Conservation (phyloP, 2,329 filamentous ascomycete genomes). For the Clarireedia hainanense region DNA sequence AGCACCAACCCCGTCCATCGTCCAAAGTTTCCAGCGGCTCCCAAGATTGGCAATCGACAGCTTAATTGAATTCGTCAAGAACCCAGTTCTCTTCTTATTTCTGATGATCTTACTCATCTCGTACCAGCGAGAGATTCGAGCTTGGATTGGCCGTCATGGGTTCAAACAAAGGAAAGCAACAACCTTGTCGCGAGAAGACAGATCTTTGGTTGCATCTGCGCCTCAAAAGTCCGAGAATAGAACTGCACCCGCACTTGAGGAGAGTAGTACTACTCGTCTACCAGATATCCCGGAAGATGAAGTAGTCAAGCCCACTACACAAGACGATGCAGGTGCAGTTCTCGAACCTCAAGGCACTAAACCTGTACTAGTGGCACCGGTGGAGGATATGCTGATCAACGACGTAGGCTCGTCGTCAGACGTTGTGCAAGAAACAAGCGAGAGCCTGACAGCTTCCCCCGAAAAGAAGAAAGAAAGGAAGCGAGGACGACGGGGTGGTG, state of each 20-base stretch:
- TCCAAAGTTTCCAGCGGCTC: constrained; percentile 43
- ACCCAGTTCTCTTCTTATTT: constrained; percentile 35
- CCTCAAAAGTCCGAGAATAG: constrained; percentile 8
- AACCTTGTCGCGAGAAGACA: constrained; percentile 16
- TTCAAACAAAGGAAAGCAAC: neutral
- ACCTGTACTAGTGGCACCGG: neutral
- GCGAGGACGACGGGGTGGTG: constrained; percentile 63
- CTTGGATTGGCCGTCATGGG: constrained; percentile 28
- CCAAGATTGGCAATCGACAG: constrained; percentile 43
- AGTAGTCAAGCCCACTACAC: neutral
- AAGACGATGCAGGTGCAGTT: neutral
- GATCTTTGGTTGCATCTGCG: neutral
- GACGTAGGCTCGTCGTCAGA: neutral
- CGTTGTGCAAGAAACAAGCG: neutral
- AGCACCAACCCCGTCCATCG: constrained; percentile 34
- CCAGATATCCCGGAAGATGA: neutral
- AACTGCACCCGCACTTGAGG: neutral
- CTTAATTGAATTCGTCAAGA: constrained; percentile 47
- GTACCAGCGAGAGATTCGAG: constrained; percentile 21
- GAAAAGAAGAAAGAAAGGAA: constrained; percentile 50
- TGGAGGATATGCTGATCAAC: neutral
- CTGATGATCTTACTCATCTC: constrained; percentile 26
- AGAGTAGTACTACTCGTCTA: neutral
- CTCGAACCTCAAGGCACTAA: neutral
- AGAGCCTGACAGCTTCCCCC: constrained; percentile 30